phyloP scores from a whole-genome alignment of 208 protist genomes.

The Acanthamoeba healyi region DNA sequence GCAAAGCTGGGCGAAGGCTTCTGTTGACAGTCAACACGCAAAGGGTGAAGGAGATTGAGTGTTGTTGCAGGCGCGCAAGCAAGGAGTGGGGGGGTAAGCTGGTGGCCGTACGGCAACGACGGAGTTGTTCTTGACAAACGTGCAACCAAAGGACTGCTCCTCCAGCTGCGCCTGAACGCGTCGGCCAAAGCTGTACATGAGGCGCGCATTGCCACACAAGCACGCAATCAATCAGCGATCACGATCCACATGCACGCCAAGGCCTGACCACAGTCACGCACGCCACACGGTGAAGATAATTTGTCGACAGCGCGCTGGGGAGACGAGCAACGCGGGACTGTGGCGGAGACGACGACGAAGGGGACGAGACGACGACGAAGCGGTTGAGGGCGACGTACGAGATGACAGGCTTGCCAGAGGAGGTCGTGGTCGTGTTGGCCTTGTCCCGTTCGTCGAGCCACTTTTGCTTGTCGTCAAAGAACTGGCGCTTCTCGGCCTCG shows the following conservation, averaged over 20 bases:
- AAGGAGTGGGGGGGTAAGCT: not conserved
- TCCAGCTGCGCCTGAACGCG: not conserved
- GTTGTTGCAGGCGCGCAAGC: not conserved
- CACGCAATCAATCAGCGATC: no score
- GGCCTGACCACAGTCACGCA: no score
- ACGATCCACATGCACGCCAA: no score
- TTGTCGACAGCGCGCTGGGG: not conserved
- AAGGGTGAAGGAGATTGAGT: not conserved
- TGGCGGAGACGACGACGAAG: not conserved
- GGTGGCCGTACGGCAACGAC: constrained; percentile 20
- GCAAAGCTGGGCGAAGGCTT: constrained; percentile 9
- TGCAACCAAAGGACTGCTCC: constrained; percentile 45
- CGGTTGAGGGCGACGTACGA: not conserved
- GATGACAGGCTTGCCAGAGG: not conserved
- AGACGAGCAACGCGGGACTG: not conserved
- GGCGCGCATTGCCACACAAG: not conserved
- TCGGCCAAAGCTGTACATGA: constrained; percentile 6
- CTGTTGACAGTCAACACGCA: not conserved
- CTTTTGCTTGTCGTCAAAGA: constrained; percentile 46
- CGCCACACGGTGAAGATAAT: not conserved
- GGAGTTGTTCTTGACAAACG: constrained; percentile 32
- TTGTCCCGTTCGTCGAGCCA: not conserved
- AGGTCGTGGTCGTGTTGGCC: not conserved
- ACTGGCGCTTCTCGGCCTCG: constrained; percentile 39
- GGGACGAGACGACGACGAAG: not conserved